Evolutionary conservation across 192 early-diverging fungal genomes (phyloP).

Genomic region (Thamnidium elegans): DNA sequence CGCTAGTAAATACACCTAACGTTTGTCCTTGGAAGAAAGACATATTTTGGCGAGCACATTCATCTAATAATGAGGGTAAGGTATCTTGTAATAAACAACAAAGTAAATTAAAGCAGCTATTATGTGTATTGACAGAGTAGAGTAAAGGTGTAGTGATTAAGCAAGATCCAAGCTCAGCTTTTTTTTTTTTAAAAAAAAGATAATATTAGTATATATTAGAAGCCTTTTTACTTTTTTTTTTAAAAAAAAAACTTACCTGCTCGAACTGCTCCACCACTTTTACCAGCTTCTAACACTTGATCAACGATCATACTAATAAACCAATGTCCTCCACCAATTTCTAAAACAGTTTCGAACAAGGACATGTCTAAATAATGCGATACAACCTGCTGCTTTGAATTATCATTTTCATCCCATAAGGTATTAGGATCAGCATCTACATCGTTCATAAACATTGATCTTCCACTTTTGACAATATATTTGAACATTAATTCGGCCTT

Average conservation of each 20-base stretch:
- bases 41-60: slow-evolving; percentile 6
- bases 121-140: slow-evolving; percentile 12
- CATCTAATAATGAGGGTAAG: slow-evolving; percentile 19
- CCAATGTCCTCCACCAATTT: slow-evolving; percentile 36
- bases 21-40: slow-evolving; percentile 44
- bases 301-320: slow-evolving; percentile 37
- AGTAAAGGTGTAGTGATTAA: slow-evolving; percentile 33
- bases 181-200: background rate
- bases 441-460: slow-evolving; percentile 41
- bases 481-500: slow-evolving; percentile 34
- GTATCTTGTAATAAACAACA: slow-evolving; percentile 26
- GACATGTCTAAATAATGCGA: slow-evolving; percentile 37
- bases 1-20: slow-evolving; percentile 38
- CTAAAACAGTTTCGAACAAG: slow-evolving; percentile 33
- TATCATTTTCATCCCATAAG: slow-evolving; percentile 15
- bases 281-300: slow-evolving; percentile 34
- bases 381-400: slow-evolving; percentile 17
- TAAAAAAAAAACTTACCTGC: slow-evolving; percentile 29
- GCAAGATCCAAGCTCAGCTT: slow-evolving; percentile 39
- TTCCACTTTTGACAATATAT: slow-evolving; percentile 36
- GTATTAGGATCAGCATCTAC: slow-evolving; percentile 30
- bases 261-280: slow-evolving; percentile 40
- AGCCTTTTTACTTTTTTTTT: no score
- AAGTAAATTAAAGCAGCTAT: slow-evolving; percentile 24
- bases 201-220: background rate